A percentile compares a stretch with the other conserved stretches of the same genome.
Evolutionary conservation across 139 green algal genomes (phyloP).

Genomic region (Chara braunii): DNA sequence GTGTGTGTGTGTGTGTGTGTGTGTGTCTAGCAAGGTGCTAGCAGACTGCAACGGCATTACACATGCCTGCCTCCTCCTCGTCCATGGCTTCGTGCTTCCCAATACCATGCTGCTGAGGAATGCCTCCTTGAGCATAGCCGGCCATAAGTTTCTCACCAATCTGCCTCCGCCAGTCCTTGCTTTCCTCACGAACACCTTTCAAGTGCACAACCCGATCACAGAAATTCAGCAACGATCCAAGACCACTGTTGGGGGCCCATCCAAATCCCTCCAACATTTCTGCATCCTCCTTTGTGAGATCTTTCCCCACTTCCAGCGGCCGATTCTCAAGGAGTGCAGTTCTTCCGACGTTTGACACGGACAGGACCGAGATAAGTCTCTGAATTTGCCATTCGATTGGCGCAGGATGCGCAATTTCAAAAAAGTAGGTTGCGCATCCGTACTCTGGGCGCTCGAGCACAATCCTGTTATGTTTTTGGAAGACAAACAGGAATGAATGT

Average conservation of each 20-base stretch:
- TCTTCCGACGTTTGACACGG: neutral
- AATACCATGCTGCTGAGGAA: no score
- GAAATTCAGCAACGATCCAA: slow-evolving; percentile 33
- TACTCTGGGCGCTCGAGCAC: slow-evolving; percentile 34
- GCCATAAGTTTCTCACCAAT: no score
- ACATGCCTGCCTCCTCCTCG: no score
- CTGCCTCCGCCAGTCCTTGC: no score
- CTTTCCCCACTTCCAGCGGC: slow-evolving; percentile 17
- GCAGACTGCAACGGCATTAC: no score
- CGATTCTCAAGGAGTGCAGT: slow-evolving; percentile 15
- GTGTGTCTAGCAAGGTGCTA: no score
- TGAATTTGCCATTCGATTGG: slow-evolving; percentile 17
- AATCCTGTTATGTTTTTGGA: slow-evolving; percentile 33
- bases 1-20: no score
- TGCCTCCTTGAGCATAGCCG: no score
- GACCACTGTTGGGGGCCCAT: slow-evolving; percentile 7
- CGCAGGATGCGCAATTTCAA: slow-evolving; percentile 15
- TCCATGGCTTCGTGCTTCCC: no score
- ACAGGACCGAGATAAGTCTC: slow-evolving; percentile 25
- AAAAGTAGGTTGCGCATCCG: slow-evolving; percentile 33
- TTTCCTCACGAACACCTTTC: no score
- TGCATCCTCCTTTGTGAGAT: slow-evolving; percentile 16
- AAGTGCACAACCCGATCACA: slow-evolving; percentile 5
- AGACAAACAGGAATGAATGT: slow-evolving; percentile 29
- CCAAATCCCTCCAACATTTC: slow-evolving; percentile 18